Conservation (phyloP, 2,329 filamentous ascomycete genomes). For the Mycosphaerella sp. region DNA sequence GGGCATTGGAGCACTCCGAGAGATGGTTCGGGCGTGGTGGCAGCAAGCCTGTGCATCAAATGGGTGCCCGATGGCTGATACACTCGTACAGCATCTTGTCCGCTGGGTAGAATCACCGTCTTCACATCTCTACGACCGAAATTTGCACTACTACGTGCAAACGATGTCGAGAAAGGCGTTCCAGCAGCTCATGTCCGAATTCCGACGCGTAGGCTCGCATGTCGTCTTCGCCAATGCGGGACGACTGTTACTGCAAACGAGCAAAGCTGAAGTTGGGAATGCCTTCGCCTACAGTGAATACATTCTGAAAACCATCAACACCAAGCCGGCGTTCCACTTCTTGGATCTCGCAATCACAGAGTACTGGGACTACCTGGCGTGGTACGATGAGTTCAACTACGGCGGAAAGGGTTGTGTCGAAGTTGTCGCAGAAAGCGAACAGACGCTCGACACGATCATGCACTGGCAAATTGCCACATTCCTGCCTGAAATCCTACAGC, state of each 20-base stretch:
- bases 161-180: conserved; percentile 98
- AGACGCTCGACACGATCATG: conserved; percentile 86
- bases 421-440: conserved; percentile 67
- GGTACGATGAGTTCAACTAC: conserved; percentile 99
- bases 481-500: conserved; percentile 70
- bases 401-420: conserved; percentile 86
- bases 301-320: conserved; percentile 94
- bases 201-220: conserved; percentile 87
- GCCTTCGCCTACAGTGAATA: conserved; percentile 97
- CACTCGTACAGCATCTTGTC: conserved; percentile 94
- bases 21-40: conserved; percentile 99
- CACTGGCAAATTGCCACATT: conserved; percentile 96
- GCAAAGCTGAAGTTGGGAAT: conserved; percentile 92
- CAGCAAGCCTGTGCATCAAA: conserved; percentile 64
- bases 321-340: conserved; percentile 93
- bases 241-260: conserved; percentile 85
- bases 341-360: conserved; percentile 96
- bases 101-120: conserved; percentile 93
- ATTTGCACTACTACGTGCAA: conserved; percentile 93
- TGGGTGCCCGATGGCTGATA: conserved; percentile 89
- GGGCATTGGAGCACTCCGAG: conserved; percentile 80
- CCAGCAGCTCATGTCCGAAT: conserved; percentile 94
- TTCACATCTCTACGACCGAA: conserved; percentile 91
- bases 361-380: conserved; percentile 98
- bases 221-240: conserved; percentile 93